Evolutionary conservation across 768 basidiomycete species (phyloP), one percentile per base, ranked within the genome.

Genomic region (Pleurotus platypus): DNA sequence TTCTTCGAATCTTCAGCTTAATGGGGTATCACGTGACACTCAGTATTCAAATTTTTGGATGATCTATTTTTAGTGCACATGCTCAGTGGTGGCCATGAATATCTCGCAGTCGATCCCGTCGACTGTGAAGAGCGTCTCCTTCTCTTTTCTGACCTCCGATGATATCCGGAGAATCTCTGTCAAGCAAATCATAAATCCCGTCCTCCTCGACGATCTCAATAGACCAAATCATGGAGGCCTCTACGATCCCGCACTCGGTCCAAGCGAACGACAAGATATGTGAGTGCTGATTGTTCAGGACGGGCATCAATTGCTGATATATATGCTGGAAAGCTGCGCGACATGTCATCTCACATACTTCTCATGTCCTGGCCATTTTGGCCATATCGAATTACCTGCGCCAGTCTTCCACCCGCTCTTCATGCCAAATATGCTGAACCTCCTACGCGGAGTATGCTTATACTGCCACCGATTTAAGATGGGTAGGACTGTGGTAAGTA

Each of bases 331-430:
- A 68, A 99, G 96, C 58, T 99, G 97, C 70, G 78, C 89, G 61
- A 97, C 97, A 72, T 99, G 97, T 69, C 88, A 82, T 57, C 82
- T 97, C 65, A 91, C 86, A 47, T 96, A 94, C 67, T 98, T 89
- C 75, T 88, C 89, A 58, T 99, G 97, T 70, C 95, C 97, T 1
- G 97, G 97, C 15, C 97, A 99, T 72, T 99, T 90, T 73, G 97
- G 97, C 18, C 97, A 98, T 71, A 96, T 99, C 59, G 94, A 98
- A 60, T 82, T 99, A 5, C 94, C 96, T 16, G 83, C 90, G 15
- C 95, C 97, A 12, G 92, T 98, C 2, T 98, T 91, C 67, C 96
- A 99, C 66, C 97, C 97, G 0, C 75, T 99, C 39, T 99, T 98
- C 73, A 93, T 98, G 86, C 78, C 80, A 30, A 92, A 95, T 65